Evolutionary conservation across 371 early-diverging fungal genomes (phyloP), one percentile per base, ranked within the genome.

Genomic region (Mucor piriformis): DNA sequence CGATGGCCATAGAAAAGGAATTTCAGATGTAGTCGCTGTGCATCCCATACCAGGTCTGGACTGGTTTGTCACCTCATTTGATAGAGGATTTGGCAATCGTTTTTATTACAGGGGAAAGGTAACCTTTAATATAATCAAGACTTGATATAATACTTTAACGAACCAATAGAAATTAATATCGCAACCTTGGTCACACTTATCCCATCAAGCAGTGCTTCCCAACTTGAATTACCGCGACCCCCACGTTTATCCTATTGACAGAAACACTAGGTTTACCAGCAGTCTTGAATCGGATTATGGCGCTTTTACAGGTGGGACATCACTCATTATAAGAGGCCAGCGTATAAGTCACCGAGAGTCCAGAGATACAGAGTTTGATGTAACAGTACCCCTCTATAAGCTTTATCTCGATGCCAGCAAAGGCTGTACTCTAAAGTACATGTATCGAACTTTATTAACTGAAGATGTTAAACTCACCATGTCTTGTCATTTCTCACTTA

Each of bases 121-220:
- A 69, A 52, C 32, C 8, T 5, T 21, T 15, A 5, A 32, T 32
- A 3, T 29, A 42, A 37, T 37, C 12, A 6, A 13, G 11, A 37
- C 18, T 55, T 18, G 6, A 10, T 38, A 23, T 35, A 24, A 10
- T 13, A 24, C 7, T 6, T 23, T 38, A 15, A 40, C 3, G 27
- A 20, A 33, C 21, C 32, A 29, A 11, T 47, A 82, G 81, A 65
- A 51, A 62, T 66, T 79, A 7, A 60, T 80, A 15, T 43, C 44
- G 6, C 67, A 71, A 35, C 65, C 73, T 25, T 85, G 86, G 86
- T 81, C 79, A 0, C 75, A 81, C 47, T 54, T 84, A 21, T 82
- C 84, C 3, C 84, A 82, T 48, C 85, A 86, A 60, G 67, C 76
- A 2, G 72, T 84, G 47, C 51, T 76, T 6, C 85, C 84, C 3